These are phyloP conservation scores for Ustilago shanxiensis DNA, from an alignment of 1,284 basidiomycete genomes.

Conservation along the genomic window DNA sequence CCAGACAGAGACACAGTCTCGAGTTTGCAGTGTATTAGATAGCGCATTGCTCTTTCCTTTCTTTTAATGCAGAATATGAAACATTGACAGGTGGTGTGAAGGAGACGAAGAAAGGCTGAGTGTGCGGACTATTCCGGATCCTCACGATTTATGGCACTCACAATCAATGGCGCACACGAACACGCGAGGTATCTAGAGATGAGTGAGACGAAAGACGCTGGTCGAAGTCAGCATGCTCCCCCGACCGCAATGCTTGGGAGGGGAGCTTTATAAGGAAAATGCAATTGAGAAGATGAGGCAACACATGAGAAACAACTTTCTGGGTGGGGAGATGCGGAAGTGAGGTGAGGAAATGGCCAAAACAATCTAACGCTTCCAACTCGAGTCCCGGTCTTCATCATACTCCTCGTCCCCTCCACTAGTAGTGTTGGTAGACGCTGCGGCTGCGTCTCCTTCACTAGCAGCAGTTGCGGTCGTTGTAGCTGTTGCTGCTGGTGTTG, in stretches of 20 bases:
- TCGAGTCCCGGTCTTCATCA: conserved; percentile 56
- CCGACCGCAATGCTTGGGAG: background rate
- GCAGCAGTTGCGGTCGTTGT: conserved; percentile 6
- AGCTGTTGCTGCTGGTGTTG: conserved; percentile 3
- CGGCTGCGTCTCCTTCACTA: background rate
- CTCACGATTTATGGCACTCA: too few species aligned
- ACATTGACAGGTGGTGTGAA: too few species aligned
- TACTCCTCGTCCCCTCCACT: conserved; percentile 37
- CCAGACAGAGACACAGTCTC: background rate
- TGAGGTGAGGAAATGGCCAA: too few species aligned
- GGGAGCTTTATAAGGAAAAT: background rate
- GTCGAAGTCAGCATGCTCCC: background rate
- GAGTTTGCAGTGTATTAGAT: background rate
- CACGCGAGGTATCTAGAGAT: background rate
- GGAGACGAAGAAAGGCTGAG: too few species aligned
- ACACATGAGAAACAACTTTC: background rate
- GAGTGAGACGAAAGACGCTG: background rate
- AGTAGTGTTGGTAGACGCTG: background rate
- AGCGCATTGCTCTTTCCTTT: background rate
- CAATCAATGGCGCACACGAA: background rate
- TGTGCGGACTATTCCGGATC: too few species aligned
- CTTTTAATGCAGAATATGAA: conserved; percentile 2
- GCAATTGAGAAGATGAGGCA: conserved; percentile 9
- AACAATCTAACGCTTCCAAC: conserved; percentile 56
- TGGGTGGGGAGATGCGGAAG: background rate